Evolutionary conservation across 106 monocot genomes (phyloP).

Genomic region (Gastrodia elata): DNA sequence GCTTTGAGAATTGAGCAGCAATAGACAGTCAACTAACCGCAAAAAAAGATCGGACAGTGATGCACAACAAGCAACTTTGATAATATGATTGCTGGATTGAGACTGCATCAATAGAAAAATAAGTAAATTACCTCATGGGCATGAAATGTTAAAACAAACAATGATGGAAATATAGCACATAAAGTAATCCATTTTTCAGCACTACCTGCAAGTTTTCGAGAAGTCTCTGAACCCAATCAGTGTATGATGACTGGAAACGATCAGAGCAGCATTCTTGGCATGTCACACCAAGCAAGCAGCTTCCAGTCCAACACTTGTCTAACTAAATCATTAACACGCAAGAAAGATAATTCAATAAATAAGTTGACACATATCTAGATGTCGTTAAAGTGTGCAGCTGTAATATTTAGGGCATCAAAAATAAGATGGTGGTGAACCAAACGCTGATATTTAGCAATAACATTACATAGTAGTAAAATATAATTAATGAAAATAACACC

Average conservation of each 20-base stretch:
- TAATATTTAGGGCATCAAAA: too few relatives aligned
- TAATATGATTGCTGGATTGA: conserved; percentile 36
- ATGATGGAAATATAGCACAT: neutral
- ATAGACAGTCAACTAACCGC: conserved; percentile 35
- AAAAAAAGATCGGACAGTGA: conserved; percentile 72
- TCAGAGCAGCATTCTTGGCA: conserved; percentile 49
- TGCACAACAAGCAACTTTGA: conserved; percentile 61
- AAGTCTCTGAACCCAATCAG: conserved; percentile 71
- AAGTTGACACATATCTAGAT: too few relatives aligned
- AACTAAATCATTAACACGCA: conserved; percentile 33
- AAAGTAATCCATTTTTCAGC: neutral
- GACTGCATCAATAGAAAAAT: conserved; percentile 26
- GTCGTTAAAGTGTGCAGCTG: too few relatives aligned
- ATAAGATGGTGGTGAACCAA: too few relatives aligned
- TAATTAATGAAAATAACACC: too few relatives aligned
- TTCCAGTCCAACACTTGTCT: conserved; percentile 73
- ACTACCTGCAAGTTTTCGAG: conserved; percentile 51
- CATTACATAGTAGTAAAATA: too few relatives aligned
- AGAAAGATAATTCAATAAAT: neutral
- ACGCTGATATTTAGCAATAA: too few relatives aligned
- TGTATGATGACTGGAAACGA: conserved; percentile 56
- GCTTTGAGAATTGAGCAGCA: neutral
- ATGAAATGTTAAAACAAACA: neutral
- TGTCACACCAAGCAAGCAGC: conserved; percentile 70
- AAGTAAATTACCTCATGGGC: neutral